Conservation (phyloP, 805 yeast genomes). For the Pichia cabralensis region DNA sequence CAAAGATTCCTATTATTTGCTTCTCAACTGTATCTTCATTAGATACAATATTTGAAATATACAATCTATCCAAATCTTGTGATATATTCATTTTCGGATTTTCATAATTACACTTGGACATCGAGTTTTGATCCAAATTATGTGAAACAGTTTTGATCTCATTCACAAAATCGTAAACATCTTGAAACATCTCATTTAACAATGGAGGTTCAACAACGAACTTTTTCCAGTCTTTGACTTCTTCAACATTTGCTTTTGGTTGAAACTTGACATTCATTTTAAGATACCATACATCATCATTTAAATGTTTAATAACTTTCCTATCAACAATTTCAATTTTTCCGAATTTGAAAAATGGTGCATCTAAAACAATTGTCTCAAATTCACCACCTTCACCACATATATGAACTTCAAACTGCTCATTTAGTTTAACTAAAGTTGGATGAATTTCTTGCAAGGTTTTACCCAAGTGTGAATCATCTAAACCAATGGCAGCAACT, state of each 20-base stretch:
- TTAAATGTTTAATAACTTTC: slow-evolving; percentile 36
- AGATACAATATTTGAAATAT: slow-evolving; percentile 36
- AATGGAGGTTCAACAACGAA: slow-evolving; percentile 28
- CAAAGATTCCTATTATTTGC: slow-evolving; percentile 44
- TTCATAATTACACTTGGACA: no score
- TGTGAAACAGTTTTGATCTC: not conserved
- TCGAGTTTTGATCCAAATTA: no score
- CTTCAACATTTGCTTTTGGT: slow-evolving; percentile 11
- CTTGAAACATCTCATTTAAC: slow-evolving; percentile 31
- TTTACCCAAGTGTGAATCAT: slow-evolving; percentile 56
- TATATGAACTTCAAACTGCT: slow-evolving; percentile 70
- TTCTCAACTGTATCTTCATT: slow-evolving; percentile 21
- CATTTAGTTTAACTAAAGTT: slow-evolving; percentile 45
- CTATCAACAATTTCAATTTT: slow-evolving; percentile 33
- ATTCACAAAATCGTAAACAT: slow-evolving; percentile 9
- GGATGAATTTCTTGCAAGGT: slow-evolving; percentile 54
- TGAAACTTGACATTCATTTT: slow-evolving; percentile 43
- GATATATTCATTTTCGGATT: no score
- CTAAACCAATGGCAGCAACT: slow-evolving; percentile 87
- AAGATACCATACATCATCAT: slow-evolving; percentile 65
- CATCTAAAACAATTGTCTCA: slow-evolving; percentile 86
- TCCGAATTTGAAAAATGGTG: slow-evolving; percentile 65
- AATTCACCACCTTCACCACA: slow-evolving; percentile 99
- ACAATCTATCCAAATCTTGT: slow-evolving; percentile 20
- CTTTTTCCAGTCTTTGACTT: slow-evolving; percentile 8